Evolutionary conservation across 1,139 yeast species (phyloP).

Genomic region (Pichia kudriavzevii): DNA sequence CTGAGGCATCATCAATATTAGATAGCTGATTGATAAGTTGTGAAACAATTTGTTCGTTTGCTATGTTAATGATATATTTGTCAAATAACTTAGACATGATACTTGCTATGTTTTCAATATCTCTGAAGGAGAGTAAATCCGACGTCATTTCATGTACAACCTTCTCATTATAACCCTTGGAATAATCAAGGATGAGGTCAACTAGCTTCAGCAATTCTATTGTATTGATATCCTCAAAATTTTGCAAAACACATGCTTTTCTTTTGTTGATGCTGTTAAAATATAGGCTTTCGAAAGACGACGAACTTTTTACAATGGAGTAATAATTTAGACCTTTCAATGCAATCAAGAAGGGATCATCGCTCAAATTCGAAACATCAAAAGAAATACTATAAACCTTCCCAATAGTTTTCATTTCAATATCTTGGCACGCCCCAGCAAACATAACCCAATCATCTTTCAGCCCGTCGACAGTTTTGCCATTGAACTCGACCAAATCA

Average conservation of each 20-base stretch:
- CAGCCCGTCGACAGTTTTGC: not conserved
- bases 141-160: not conserved
- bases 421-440: conserved; percentile 59
- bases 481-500: conserved; percentile 1
- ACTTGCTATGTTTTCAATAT: no score
- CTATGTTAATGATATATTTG: conserved; percentile 22
- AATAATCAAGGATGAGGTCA: conserved; percentile 10
- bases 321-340: conserved; percentile 21
- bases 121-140: no score
- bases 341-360: conserved; percentile 23
- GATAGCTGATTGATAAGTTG: conserved; percentile 23
- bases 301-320: conserved; percentile 24
- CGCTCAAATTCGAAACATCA: conserved; percentile 16
- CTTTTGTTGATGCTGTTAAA: conserved; percentile 13
- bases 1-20: conserved; percentile 21
- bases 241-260: not conserved
- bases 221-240: conserved; percentile 6
- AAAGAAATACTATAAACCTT: conserved; percentile 33
- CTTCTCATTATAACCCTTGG: conserved; percentile 6
- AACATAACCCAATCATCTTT: conserved; percentile 51
- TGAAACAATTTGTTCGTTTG: conserved; percentile 21
- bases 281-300: conserved; percentile 25
- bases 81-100: conserved; percentile 32
- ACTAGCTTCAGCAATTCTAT: conserved; percentile 11
- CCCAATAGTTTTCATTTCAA: conserved; percentile 52